Percentiles rank a stretch among this genome's conserved stretches.
phyloP scores from a whole-genome alignment of 1,284 basidiomycete species.

The Acaromyces ingoldii region DNA sequence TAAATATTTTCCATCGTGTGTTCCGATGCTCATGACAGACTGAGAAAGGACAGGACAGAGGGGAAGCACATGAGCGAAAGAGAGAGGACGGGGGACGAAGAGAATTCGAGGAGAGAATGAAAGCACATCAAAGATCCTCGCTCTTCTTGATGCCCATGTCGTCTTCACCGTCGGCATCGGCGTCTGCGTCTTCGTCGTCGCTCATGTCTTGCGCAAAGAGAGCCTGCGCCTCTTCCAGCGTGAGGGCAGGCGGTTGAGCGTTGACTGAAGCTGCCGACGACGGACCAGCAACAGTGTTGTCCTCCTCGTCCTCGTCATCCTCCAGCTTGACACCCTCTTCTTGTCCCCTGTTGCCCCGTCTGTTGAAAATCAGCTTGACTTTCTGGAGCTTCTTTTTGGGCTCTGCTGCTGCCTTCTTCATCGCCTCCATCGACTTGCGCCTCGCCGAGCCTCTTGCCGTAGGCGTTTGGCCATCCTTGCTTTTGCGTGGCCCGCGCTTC shows the following conservation, averaged over 20 bases:
- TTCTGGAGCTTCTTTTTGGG: background rate
- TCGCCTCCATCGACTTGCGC: background rate
- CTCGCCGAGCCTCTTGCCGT: background rate
- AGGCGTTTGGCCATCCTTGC: background rate
- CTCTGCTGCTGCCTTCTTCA: background rate
- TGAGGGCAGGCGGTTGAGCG: slow-evolving; percentile 3
- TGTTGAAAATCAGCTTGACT: background rate
- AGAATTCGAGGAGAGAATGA: no score
- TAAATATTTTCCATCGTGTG: no score
- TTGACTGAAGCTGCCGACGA: background rate
- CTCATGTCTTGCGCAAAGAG: slow-evolving; percentile 9
- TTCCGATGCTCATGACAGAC: no score
- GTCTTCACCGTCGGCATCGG: background rate
- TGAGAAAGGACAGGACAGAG: no score
- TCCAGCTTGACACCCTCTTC: slow-evolving; percentile 3
- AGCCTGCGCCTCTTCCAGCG: slow-evolving; percentile 11
- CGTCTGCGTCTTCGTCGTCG: slow-evolving; percentile 6
- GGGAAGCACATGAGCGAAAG: no score
- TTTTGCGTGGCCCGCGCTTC: background rate
- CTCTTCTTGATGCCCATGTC: background rate
- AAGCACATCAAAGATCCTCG: background rate
- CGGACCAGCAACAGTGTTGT: background rate
- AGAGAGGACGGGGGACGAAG: no score
- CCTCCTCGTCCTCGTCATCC: slow-evolving; percentile 1
- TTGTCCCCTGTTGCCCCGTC: background rate